Percentiles rank a stretch among this genome's conserved stretches.
These are phyloP conservation scores for Trichophyton verrucosum DNA, from an alignment of 2,329 filamentous ascomycete genomes.

Conservation along the genomic window DNA sequence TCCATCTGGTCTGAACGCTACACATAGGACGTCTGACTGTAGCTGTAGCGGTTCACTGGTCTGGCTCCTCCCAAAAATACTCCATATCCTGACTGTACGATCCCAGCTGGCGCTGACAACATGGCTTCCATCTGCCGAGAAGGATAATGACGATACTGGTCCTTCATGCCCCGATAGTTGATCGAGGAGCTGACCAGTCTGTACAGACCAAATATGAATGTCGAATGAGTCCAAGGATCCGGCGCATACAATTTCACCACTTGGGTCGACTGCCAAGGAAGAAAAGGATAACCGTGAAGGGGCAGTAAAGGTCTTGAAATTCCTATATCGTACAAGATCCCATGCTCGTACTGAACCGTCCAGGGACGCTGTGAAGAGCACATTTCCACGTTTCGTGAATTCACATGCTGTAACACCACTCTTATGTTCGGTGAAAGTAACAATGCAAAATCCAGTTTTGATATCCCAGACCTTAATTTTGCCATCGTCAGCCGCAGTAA, in stretches of 20 bases:
- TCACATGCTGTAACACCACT: conserved; percentile 86
- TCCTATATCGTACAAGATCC: conserved; percentile 91
- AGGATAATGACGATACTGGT: conserved; percentile 76
- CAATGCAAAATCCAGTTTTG: conserved; percentile 90
- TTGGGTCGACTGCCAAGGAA: conserved; percentile 90
- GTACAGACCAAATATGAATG: conserved; percentile 96
- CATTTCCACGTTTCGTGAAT: conserved; percentile 88
- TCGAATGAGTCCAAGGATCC: conserved; percentile 94
- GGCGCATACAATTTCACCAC: conserved; percentile 89
- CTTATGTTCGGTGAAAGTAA: conserved; percentile 94
- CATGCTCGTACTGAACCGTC: conserved; percentile 91
- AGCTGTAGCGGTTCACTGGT: conserved; percentile 89
- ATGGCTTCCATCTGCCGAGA: conserved; percentile 71
- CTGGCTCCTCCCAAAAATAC: conserved; percentile 83
- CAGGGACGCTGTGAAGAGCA: conserved; percentile 86
- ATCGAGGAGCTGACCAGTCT: conserved; percentile 90
- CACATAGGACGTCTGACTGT: conserved; percentile 76
- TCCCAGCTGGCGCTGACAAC: conserved; percentile 95
- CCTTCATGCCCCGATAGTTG: conserved; percentile 86
- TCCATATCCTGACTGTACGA: conserved; percentile 89
- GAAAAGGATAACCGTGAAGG: conserved; percentile 85
- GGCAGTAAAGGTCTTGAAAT: conserved; percentile 94
- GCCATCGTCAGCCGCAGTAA: conserved; percentile 90
- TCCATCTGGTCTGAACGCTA: conserved; percentile 81
- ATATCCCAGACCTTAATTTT: conserved; percentile 99